These are phyloP conservation scores for Amanita pallidorosea DNA, from an alignment of 768 basidiomycete genomes.

Conservation along the genomic window DNA sequence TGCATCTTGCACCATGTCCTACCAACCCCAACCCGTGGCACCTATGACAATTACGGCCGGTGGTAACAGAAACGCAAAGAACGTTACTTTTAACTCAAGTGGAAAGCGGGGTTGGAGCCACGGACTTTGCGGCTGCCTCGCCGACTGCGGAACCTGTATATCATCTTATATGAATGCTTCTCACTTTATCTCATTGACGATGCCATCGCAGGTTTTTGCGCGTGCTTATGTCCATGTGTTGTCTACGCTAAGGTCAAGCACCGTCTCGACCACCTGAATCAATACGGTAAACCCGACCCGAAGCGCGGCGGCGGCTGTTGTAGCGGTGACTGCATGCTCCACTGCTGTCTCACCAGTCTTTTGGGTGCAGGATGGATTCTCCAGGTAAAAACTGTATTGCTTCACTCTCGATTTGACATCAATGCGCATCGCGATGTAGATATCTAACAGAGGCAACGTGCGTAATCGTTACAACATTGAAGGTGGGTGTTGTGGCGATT, in stretches of 20 bases:
- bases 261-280: constrained; percentile 1
- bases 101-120: no score
- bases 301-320: constrained; percentile 22
- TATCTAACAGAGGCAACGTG: constrained; percentile 23
- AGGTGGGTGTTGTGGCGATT: constrained; percentile 31
- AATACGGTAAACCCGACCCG: constrained; percentile 26
- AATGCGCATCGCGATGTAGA: constrained; percentile 10
- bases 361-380: constrained; percentile 27
- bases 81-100: no score
- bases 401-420: neutral
- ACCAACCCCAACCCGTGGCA: no score
- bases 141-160: no score
- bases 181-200: no score
- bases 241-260: constrained; percentile 28
- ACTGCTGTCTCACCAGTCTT: constrained; percentile 18
- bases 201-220: constrained; percentile 18
- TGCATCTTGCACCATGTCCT: no score
- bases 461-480: constrained; percentile 36
- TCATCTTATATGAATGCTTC: no score
- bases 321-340: constrained; percentile 25
- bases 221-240: constrained; percentile 32
- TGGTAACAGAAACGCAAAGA: no score
- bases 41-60: no score
- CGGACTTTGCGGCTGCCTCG: no score
- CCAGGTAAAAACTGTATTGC: constrained; percentile 20